phyloP scores from a whole-genome alignment of 176 grass and related monocot species.

The Raddia distichophylla region DNA sequence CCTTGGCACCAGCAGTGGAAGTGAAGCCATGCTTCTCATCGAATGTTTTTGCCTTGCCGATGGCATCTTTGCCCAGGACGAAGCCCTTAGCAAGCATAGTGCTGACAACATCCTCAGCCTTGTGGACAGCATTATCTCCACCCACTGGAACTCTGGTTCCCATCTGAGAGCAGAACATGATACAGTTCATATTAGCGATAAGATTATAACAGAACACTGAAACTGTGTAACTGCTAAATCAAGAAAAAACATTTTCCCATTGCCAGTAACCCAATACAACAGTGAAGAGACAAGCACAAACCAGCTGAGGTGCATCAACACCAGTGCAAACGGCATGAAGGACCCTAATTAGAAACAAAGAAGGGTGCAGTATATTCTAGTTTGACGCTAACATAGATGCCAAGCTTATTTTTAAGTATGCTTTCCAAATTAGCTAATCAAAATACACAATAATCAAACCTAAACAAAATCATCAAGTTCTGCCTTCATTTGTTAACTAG shows the following conservation, averaged over 20 bases:
- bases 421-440: neutral
- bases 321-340: neutral
- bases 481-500: neutral
- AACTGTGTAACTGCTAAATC: neutral
- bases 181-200: neutral
- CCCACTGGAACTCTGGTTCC: conserved; percentile 42
- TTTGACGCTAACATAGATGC: neutral
- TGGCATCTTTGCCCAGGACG: conserved; percentile 69
- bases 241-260: neutral
- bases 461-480: neutral
- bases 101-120: conserved; percentile 89
- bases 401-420: neutral
- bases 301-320: neutral
- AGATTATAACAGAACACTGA: neutral
- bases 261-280: neutral
- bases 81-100: conserved; percentile 94
- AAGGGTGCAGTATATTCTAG: neutral
- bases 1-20: conserved; percentile 75
- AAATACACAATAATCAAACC: neutral
- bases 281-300: conserved; percentile 6
- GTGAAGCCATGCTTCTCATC: conserved; percentile 81
- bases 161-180: conserved; percentile 28
- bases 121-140: conserved; percentile 62
- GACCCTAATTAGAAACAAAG: neutral
- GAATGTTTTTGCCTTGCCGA: conserved; percentile 72